These are phyloP conservation scores for Epichloe brachyelytri DNA, from an alignment of 2,329 filamentous ascomycete species.

Conservation along the genomic window DNA sequence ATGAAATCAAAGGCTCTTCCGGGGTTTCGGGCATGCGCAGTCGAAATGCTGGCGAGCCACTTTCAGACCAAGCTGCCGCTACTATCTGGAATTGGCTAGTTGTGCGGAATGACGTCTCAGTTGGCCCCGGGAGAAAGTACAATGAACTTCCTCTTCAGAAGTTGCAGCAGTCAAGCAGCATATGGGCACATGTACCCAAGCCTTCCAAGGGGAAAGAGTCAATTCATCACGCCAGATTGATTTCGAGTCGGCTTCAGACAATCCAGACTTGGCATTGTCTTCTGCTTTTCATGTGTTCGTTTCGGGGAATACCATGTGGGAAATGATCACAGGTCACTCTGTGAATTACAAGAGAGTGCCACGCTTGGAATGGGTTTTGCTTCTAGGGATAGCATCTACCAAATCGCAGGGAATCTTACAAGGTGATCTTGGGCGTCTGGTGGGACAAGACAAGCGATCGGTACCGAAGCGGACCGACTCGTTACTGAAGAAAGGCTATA, in stretches of 20 bases:
- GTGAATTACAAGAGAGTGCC: slow-evolving; percentile 46
- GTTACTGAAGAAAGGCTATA: slow-evolving; percentile 47
- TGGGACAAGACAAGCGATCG: slow-evolving; percentile 50
- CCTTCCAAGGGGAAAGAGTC: background rate
- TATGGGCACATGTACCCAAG: background rate
- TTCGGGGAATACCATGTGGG: slow-evolving; percentile 45
- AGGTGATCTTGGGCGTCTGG: slow-evolving; percentile 43
- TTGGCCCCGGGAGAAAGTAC: slow-evolving; percentile 19
- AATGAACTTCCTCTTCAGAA: slow-evolving; percentile 27
- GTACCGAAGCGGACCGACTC: slow-evolving; percentile 48
- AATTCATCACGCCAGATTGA: background rate
- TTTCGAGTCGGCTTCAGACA: background rate
- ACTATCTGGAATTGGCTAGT: slow-evolving; percentile 25
- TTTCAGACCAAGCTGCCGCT: slow-evolving; percentile 16
- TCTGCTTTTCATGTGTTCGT: slow-evolving; percentile 27
- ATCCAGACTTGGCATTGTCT: background rate
- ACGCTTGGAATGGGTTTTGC: slow-evolving; percentile 44
- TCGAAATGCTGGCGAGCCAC: slow-evolving; percentile 5
- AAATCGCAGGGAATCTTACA: slow-evolving; percentile 45
- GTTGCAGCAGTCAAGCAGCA: slow-evolving; percentile 10
- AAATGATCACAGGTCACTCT: slow-evolving; percentile 44
- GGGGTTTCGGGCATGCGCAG: slow-evolving; percentile 8
- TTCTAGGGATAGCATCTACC: slow-evolving; percentile 43
- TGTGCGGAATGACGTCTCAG: slow-evolving; percentile 21
- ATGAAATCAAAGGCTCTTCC: slow-evolving; percentile 18